phyloP scores from a whole-genome alignment of 140 eudicot species.

The Stevia rebaudiana region DNA sequence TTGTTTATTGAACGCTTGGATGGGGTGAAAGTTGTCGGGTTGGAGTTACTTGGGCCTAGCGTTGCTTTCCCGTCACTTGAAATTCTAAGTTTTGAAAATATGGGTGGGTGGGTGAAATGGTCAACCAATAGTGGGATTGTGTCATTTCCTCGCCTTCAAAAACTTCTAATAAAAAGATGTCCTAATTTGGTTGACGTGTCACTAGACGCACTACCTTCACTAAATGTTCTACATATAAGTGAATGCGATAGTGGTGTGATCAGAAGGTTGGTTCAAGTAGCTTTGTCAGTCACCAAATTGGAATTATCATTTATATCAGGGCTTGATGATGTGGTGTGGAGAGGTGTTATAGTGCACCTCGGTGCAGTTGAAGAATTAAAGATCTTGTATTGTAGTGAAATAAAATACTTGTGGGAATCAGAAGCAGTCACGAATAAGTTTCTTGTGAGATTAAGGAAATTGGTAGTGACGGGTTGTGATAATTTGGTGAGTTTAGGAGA shows the following conservation, averaged over 20 bases:
- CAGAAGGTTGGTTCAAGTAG: neutral
- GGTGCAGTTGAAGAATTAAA: neutral
- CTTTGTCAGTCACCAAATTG: neutral
- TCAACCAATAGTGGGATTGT: neutral
- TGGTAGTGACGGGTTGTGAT: neutral
- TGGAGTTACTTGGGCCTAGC: neutral
- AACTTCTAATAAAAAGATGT: neutral
- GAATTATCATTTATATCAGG: neutral
- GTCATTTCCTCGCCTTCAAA: conserved; percentile 11
- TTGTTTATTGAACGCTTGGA: neutral
- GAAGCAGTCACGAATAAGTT: neutral
- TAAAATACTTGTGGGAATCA: conserved; percentile 15
- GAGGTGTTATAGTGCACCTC: neutral
- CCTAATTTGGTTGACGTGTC: neutral
- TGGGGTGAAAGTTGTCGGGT: neutral
- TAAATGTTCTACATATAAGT: neutral
- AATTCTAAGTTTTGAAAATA: neutral
- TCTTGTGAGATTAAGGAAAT: neutral
- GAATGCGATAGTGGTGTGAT: neutral
- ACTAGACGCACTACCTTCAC: conserved; percentile 4
- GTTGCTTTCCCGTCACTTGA: conserved; percentile 8
- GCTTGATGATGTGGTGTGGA: conserved; percentile 3
- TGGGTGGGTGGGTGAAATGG: conserved; percentile 16
- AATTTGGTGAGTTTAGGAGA: conserved; percentile 13
- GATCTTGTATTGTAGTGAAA: neutral